Base-by-base conservation (phyloP, 768 basidiomycete species). In the Daedalea quercina region DNA sequence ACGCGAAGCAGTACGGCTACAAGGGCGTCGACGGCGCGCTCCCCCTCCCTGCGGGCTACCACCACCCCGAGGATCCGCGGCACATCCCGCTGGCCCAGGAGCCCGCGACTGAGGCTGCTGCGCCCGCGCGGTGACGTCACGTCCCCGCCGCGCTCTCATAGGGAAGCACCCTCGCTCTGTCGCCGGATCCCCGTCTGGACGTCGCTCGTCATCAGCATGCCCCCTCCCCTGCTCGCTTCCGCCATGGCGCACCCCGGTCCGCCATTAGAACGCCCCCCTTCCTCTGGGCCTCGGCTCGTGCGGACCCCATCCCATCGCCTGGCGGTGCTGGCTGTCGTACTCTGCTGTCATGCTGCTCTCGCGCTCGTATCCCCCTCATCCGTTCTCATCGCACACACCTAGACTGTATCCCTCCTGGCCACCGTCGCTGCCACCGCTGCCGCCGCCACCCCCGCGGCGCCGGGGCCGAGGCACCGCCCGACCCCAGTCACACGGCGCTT, bases 1-100 rank as follows among this genome's bases (percentile, higher is more conserved):
- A 87, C 60, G 87, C 87, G 56, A 82, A 81, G 61, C 76, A 81
- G 31, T 82, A 84, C 67, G 85, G 84, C 11, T 91, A 90, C 70
- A 73, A 70, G 53, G 86, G 88, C 26, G 67, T 87, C 17, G 78
- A 81, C 19, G 87, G 87, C 17, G 80, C 84, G n/a, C 79, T 90
- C 31, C 82, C 80, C 13, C 85, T 85, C 25, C 80, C 42, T 19
- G 52, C 47, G 44, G 53, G 47, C 22, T 51, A 57, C 26, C 45
- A 52, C 12, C 34, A 47, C 44, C 22, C 33, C 19, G 59, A 51
- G 4, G 47, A 26, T 15, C 19, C 28, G 28, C 9, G 20, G 17
- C 17, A 28, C 31, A 4, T 50, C 33, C 48, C 48, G 33, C 33
- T 4, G 23, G 9, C 35, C 33, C 25, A 17, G 9, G 19, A 8